Evolutionary conservation across 371 early-diverging fungal genomes (phyloP).

Genomic region (Umbelopsis sp.): DNA sequence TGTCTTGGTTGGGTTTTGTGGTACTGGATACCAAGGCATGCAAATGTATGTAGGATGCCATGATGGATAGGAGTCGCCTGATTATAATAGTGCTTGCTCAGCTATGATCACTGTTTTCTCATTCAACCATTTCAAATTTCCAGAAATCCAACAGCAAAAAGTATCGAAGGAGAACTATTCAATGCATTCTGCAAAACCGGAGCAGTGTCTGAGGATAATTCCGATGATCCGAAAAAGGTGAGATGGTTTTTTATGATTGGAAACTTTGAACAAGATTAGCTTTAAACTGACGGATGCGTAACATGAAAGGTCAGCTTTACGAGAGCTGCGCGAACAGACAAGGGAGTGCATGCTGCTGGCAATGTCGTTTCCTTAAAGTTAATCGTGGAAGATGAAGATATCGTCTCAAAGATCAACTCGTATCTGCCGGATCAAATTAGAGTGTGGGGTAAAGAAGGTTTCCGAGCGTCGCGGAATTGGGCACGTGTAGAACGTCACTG

Average conservation of each 20-base stretch:
- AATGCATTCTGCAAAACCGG: slow-evolving; percentile 75
- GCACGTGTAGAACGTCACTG: too few relatives aligned
- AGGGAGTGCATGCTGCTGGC: slow-evolving; percentile 99
- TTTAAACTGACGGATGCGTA: not conserved
- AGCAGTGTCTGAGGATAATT: slow-evolving; percentile 77
- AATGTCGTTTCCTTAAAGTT: slow-evolving; percentile 94
- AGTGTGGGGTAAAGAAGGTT: slow-evolving; percentile 71
- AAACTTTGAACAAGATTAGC: not conserved
- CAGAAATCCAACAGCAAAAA: slow-evolving; percentile 71
- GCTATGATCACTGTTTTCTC: not conserved
- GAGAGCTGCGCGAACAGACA: slow-evolving; percentile 98
- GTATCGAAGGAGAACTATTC: slow-evolving; percentile 85
- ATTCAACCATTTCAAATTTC: not conserved
- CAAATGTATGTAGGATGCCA: slow-evolving; percentile 68
- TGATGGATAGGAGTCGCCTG: not conserved
- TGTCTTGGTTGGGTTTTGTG: slow-evolving; percentile 89
- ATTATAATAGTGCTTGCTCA: not conserved
- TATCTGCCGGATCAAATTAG: slow-evolving; percentile 81
- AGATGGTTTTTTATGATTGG: slow-evolving; percentile 21
- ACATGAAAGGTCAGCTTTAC: slow-evolving; percentile 64
- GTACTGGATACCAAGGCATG: slow-evolving; percentile 96
- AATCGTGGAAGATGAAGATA: slow-evolving; percentile 68
- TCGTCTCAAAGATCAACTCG: slow-evolving; percentile 78
- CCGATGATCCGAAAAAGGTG: slow-evolving; percentile 80
- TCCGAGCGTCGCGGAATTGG: too few relatives aligned